Base-by-base conservation (phyloP, 352 stramenopile species). In the Thalassiosira hispida region DNA sequence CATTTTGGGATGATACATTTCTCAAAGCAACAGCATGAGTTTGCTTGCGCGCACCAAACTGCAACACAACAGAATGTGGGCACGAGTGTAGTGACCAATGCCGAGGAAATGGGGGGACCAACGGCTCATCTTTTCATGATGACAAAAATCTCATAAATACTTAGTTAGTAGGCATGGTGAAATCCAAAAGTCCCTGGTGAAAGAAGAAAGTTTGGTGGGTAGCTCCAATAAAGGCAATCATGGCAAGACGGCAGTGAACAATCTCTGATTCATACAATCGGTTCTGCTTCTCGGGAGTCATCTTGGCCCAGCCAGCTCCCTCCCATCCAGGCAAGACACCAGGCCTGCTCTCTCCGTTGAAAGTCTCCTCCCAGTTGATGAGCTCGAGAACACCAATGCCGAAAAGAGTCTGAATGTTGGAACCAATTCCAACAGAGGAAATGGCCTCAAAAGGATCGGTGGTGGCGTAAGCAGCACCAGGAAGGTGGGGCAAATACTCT, bases 171-270 rank as follows among this genome's bases (percentile, higher is more conserved):
- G 69, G 56, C n/a, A 18, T 49, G 23, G 64, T 59, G 51, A 84
- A 79, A 64, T 84, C 82, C 20, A 89, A 71, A 81, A 94, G 82
- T 67, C 78, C 80, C 63, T 91, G 83, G 57, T 85, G 73, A 69
- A 91, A 89, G 27, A 94, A 67, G 81, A 93, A 89, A 59, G 85
- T 93, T 65, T 94, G 89, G 62, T 90, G 84, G 44, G 82, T 87
- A 22, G 84, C 83, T 53, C 89, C 89, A 77, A 83, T 80, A 49
- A 94, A 91, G 29, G 89, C 89, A 77, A 94, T 93, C 89, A 94
- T 94, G 35, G 87, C 89, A 78, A 94, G 83, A 78, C 89, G 85
- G 81, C 85, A 90, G 75, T 94, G 89, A 18, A 92, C 84, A 66
- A 94, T 83, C 73, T 94, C 89, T 35, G 69, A 67, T 72, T 89